A percentile compares a stretch with the other conserved stretches of the same genome.
phyloP scores from a whole-genome alignment of 148 eudicot genomes.

The Vaccinium myrtillus region DNA sequence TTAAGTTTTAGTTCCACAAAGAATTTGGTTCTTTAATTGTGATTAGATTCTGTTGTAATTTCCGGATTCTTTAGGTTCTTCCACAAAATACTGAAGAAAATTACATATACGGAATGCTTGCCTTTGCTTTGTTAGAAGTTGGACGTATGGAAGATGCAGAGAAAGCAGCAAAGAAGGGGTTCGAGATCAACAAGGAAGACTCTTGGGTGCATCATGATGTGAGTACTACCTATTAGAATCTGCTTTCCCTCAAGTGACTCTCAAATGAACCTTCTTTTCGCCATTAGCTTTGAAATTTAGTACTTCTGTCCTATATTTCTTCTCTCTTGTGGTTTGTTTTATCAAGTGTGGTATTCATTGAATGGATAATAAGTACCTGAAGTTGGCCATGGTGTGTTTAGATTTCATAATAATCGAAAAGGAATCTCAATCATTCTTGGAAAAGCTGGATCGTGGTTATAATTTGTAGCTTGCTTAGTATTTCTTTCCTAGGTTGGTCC shows the following conservation, averaged over 20 bases:
- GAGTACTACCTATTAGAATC: constrained; percentile 31
- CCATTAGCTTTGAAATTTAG: not conserved
- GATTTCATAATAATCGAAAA: not conserved
- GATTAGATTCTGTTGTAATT: not conserved
- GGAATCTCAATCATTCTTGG: not conserved
- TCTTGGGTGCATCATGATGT: constrained; percentile 94
- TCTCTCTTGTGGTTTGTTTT: not conserved
- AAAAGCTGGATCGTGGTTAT: constrained; percentile 8
- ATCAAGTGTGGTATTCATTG: not conserved
- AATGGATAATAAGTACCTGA: not conserved
- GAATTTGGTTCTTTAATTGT: not conserved
- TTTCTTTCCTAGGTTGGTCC: constrained; percentile 6
- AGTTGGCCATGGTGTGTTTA: not conserved
- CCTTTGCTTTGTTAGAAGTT: constrained; percentile 85
- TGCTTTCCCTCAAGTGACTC: constrained; percentile 9
- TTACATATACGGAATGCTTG: constrained; percentile 85
- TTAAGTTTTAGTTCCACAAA: not conserved
- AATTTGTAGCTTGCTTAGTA: not conserved
- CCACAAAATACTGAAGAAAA: constrained; percentile 52
- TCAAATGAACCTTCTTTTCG: not conserved
- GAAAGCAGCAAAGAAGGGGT: constrained; percentile 68
- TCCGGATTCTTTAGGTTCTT: constrained; percentile 45
- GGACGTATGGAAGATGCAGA: constrained; percentile 73
- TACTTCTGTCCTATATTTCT: not conserved
- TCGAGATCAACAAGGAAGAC: constrained; percentile 69